Evolutionary conservation across 176 grass and related monocot genomes (phyloP), one percentile per base, ranked within the genome.

Genomic region (Zizania latifolia): DNA sequence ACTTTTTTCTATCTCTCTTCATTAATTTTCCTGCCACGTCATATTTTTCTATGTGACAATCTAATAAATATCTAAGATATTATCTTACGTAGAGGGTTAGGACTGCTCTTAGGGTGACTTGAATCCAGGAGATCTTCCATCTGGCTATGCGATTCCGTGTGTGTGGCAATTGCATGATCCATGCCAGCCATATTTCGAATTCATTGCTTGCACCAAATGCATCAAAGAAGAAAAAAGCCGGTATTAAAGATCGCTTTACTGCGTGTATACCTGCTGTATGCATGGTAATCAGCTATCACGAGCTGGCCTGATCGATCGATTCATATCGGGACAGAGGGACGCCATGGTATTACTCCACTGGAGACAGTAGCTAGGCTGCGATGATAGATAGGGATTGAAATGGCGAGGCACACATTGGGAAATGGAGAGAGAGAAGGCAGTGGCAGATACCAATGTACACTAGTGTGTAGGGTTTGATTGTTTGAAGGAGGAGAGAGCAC

Each of bases 301-400:
- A 29, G 76, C 46, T 78, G 50, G 1, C 44, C 33, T 14, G 15
- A 48, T n/a, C n/a, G n/a, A 53, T 53, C n/a, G 46, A 51, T 28
- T 50, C 17, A 22, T 58, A 58, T 39, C 30, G 72, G 31, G 72
- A 71, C 65, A 70, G 33, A 31, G 58, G 8, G 59, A 44, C 28
- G 51, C 37, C 53, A 69, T 48, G 50, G n/a, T 33, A 24, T 40
- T 75, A 62, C 2, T 6, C 37, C 48, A 54, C 5, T 22, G 8
- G 13, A 41, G 30, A 37, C 14, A 64, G 13, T 22, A 85, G 68
- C 71, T 75, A 62, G 70, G 75, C 29, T 56, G 48, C 59, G 21
- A 79, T 65, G 21, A 79, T 65, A 74, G 83, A 79, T 38, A 85
- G 77, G 82, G 77, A 74, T 75, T 46, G 86, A 74, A 88, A 69